Base-by-base conservation (phyloP, 139 green algal genomes). In the Astrephomene gubernaculifera region DNA sequence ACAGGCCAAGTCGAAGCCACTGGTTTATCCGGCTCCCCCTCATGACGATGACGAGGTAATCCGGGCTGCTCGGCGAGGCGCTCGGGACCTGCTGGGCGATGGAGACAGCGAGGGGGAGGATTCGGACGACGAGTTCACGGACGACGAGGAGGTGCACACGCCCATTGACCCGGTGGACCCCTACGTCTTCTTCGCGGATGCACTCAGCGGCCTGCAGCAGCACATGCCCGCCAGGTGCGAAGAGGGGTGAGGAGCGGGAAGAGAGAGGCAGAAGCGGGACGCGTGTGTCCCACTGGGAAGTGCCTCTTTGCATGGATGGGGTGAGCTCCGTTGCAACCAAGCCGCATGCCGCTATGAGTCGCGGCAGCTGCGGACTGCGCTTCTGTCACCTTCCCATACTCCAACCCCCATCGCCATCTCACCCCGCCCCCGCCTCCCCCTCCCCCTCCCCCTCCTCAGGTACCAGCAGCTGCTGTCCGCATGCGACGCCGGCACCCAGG, bases 101-200 rank as follows among this genome's bases (percentile, higher is more conserved):
- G 76, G 71, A 9, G 85, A 85, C 41, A 87, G 87, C 54, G 86
- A 87, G n/a, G n/a, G n/a, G n/a, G 89, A 86, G 2, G 79, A 88
- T 57, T 65, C 52, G 5, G 87, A 89, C 41, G 84, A 89, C 45
- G 84, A 89, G 73, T 91, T 86, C 33, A 89, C 84, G 35, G 88
- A 91, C 60, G 87, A 91, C 52, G 88, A 91, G 67, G 84, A 89
- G 73, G 60, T 80, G 63, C 60, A 64, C 71, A 76, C 83, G 19
- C 72, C 44, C 53, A 45, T 85, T 9, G 78, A 61, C 57, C 92
- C 96, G 5, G 85, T 97, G 29, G 94, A 97, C 44, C 75, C 88
- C 24, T 83, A 96, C 17, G 92, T 97, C 65, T 91, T 94, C 38
- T 97, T 94, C 67, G 52, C 90, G 10, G 91, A 97, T 24, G 87